phyloP scores from a whole-genome alignment of 2,329 filamentous ascomycete genomes.

The Stemphylium vesicarium region DNA sequence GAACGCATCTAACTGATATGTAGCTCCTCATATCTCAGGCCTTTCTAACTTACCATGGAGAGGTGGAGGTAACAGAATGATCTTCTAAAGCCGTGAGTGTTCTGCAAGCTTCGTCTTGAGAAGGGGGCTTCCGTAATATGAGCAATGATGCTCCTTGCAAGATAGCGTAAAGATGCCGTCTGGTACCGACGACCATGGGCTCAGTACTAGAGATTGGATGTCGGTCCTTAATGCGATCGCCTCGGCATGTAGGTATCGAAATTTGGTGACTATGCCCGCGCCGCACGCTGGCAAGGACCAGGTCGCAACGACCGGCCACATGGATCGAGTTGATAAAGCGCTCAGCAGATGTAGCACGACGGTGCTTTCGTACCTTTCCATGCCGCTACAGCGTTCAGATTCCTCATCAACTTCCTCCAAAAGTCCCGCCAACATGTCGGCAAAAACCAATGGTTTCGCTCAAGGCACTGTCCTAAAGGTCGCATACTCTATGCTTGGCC shows the following conservation, averaged over 20 bases:
- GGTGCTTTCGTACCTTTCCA: background rate
- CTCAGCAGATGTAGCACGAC: background rate
- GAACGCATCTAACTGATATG: background rate
- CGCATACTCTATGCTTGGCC: slow-evolving; percentile 16
- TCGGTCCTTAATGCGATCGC: background rate
- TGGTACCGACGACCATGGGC: background rate
- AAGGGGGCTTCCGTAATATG: background rate
- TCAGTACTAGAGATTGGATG: background rate
- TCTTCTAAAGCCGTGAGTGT: background rate
- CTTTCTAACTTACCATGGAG: background rate
- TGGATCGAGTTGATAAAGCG: background rate
- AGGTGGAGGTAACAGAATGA: background rate
- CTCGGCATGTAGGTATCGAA: background rate
- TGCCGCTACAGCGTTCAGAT: background rate
- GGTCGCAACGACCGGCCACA: background rate
- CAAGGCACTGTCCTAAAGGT: slow-evolving; percentile 20
- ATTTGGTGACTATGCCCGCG: background rate
- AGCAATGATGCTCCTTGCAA: background rate
- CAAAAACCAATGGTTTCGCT: slow-evolving; percentile 15
- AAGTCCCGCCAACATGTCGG: slow-evolving; percentile 5
- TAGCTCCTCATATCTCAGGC: background rate
- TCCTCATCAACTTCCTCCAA: background rate
- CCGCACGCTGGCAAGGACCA: background rate
- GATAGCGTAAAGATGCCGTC: background rate
- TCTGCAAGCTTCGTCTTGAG: background rate